Base-by-base conservation (phyloP, 495 filamentous ascomycete species). In the Penicillium diatomitis region DNA sequence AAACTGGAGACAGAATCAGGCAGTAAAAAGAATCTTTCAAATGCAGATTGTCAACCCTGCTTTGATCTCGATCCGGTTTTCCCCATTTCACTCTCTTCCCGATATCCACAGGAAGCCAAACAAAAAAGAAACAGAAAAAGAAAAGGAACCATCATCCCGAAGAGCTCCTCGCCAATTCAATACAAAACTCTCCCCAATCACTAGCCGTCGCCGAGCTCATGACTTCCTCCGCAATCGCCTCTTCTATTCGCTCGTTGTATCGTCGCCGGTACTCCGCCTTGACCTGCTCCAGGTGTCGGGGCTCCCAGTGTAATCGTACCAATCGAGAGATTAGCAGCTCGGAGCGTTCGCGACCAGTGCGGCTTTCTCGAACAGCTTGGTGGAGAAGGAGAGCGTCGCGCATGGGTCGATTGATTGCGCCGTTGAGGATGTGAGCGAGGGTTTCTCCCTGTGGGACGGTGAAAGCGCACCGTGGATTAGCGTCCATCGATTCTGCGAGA, bases 351-450 rank as follows among this genome's bases (percentile, higher is more conserved):
- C 73, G 73, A 55, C 86, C 84, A n/a, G 72, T 70, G 43, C 69
- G 74, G 0, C 74, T 72, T 54, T 81, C 76, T 7, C 77, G 79
- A 35, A 96, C 78, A 4, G 92, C 90, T 69, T 98, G 92, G 65
- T 95, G 83, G 32, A 98, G 75, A n/a, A 98, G 84, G 35, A 97
- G 78, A 4, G 91, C 88, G 64, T 98, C 92, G 45, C 92, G 90
- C 53, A 95, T 85, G 33, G 92, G 90, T 41, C 87, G 85, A 69
- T 98, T 96, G 68, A 96, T 90, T 37, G 91, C 83, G 58, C 94
- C 92, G 68, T 96, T 96, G 61, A 98, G 86, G 52, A 97, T 87
- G 68, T 98, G 92, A 8, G 91, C 88, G 27, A 98, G 81, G 12
- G 92, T 81, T 69, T 98, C 92, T 41, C 92, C 92, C 92, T 96